phyloP scores from a whole-genome alignment of 108 stramenopile species.

The Asterionellopsis glacialis region DNA sequence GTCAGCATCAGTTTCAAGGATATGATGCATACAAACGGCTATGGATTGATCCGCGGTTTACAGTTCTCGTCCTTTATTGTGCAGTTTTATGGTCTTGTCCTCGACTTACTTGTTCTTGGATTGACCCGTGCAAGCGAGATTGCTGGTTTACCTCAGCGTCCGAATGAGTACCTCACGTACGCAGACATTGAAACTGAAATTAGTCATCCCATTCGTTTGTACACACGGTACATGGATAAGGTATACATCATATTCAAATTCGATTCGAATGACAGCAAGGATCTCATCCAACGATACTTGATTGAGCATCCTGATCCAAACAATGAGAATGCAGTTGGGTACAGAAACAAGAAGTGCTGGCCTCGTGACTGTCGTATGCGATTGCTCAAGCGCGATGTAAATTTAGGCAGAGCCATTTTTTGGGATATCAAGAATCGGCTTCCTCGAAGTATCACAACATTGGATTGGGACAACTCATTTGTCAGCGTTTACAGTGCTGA shows the following conservation, averaged over 20 bases:
- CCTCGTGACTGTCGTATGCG: conserved; percentile 98
- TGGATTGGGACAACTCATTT: conserved; percentile 99
- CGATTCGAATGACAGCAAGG: conserved; percentile 91
- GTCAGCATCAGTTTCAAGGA: conserved; percentile 94
- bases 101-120: conserved; percentile 94
- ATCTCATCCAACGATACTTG: conserved; percentile 96
- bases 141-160: conserved; percentile 93
- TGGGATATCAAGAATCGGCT: conserved; percentile 99
- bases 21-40: conserved; percentile 99
- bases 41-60: conserved; percentile 95
- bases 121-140: conserved; percentile 96
- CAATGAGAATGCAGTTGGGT: conserved; percentile 99
- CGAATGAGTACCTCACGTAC: conserved; percentile 96
- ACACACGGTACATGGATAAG: conserved; percentile 98
- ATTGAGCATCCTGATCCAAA: conserved; percentile 99
- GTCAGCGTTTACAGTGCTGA: conserved; percentile 97
- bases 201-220: conserved; percentile 95
- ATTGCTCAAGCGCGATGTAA: conserved; percentile 97
- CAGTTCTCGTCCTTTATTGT: conserved; percentile 96
- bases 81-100: conserved; percentile 97
- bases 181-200: conserved; percentile 94
- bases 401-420: conserved; percentile 96
- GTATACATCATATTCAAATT: conserved; percentile 95
- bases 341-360: conserved; percentile 99
- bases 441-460: conserved; percentile 92